Evolutionary conservation across 1,284 basidiomycete genomes (phyloP).

Genomic region (Grifola frondosa): DNA sequence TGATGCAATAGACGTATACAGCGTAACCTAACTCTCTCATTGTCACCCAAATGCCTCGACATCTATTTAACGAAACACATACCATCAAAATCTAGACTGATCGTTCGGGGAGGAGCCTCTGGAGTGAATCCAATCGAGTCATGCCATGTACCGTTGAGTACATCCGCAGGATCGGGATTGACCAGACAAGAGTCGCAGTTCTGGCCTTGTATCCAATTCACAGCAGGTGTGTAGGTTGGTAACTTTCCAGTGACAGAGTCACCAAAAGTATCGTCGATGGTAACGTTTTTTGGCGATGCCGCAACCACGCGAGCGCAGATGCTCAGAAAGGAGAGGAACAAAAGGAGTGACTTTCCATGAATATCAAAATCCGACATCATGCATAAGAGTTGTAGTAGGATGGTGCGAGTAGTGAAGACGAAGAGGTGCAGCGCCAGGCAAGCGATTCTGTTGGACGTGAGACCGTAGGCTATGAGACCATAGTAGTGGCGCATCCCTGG

Average conservation of each 20-base stretch:
- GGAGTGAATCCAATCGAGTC: slow-evolving; percentile 6
- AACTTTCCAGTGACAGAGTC: slow-evolving; percentile 13
- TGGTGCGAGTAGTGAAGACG: no score
- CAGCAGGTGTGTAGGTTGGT: slow-evolving; percentile 11
- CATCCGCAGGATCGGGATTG: slow-evolving; percentile 9
- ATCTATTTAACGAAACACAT: not conserved
- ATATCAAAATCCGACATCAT: not conserved
- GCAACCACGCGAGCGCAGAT: slow-evolving; percentile 3
- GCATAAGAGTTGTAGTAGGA: not conserved
- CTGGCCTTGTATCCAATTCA: slow-evolving; percentile 10
- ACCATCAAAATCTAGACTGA: slow-evolving; percentile 18
- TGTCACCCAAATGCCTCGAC: slow-evolving; percentile 7
- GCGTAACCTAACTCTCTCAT: slow-evolving; percentile 9
- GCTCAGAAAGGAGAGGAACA: slow-evolving; percentile 1
- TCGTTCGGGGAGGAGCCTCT: slow-evolving; percentile 13
- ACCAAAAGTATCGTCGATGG: slow-evolving; percentile 18
- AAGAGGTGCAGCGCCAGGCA: no score
- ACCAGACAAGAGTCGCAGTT: slow-evolving; percentile 10
- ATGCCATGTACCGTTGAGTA: slow-evolving; percentile 15
- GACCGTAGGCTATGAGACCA: no score
- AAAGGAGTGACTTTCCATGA: slow-evolving; percentile 3
- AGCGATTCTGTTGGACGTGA: no score
- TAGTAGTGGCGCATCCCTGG: no score
- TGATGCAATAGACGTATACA: slow-evolving; percentile 14
- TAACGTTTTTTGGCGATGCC: slow-evolving; percentile 6